Conservation (phyloP, 257 asterid species). For the Nicotiana benthamiana region DNA sequence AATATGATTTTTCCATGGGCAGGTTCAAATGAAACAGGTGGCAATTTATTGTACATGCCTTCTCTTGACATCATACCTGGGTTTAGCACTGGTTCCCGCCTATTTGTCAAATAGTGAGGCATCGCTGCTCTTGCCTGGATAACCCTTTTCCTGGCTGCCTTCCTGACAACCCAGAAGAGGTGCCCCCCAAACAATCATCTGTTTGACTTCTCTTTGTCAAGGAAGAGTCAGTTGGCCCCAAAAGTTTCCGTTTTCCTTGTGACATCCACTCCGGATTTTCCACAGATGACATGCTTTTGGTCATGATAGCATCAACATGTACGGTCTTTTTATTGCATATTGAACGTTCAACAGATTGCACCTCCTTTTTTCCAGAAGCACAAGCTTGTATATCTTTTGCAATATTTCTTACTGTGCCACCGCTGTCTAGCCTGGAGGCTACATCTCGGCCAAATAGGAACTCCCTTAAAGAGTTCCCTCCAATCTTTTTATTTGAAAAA, state of each 20-base stretch:
- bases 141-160: background rate
- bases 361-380: slow-evolving; percentile 2
- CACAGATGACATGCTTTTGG: background rate
- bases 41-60: background rate
- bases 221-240: background rate
- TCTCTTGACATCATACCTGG: background rate
- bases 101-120: background rate
- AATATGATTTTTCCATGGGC: background rate
- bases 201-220: background rate
- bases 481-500: slow-evolving; percentile 47
- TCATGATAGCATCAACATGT: background rate
- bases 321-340: background rate
- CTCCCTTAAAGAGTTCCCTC: slow-evolving; percentile 35
- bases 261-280: background rate
- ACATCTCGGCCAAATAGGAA: slow-evolving; percentile 50
- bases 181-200: background rate
- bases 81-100: background rate
- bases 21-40: background rate
- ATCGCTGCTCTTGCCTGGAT: background rate
- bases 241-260: background rate
- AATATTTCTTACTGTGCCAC: slow-evolving; percentile 7
- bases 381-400: background rate
- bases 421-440: slow-evolving; percentile 11
- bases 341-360: background rate
- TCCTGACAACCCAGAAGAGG: background rate